Percentiles rank a stretch among this genome's conserved stretches.
Evolutionary conservation across 768 basidiomycete species (phyloP).

Genomic region (Tulasnella sp.): DNA sequence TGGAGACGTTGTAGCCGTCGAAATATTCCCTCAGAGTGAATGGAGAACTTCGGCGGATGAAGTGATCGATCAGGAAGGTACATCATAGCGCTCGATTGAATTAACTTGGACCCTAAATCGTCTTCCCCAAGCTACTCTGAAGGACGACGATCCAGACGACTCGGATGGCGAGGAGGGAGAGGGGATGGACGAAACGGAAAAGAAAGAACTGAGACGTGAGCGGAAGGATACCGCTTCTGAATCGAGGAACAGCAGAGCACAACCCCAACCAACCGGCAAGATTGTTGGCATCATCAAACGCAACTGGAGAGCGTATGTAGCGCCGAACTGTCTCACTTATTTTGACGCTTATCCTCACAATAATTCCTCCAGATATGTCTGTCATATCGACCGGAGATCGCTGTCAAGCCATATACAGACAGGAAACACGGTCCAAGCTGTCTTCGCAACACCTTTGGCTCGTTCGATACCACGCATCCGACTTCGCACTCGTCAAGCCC

Average conservation of each 20-base stretch:
- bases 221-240: conserved; percentile 28
- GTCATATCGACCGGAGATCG: conserved; percentile 87
- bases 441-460: conserved; percentile 91
- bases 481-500: conserved; percentile 89
- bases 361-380: conserved; percentile 64
- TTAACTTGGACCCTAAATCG: background rate
- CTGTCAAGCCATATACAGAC: conserved; percentile 69
- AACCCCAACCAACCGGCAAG: conserved; percentile 76
- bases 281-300: conserved; percentile 90
- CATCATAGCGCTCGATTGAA: conserved; percentile 24
- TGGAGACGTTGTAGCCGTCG: conserved; percentile 86
- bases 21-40: conserved; percentile 75
- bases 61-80: conserved; percentile 89
- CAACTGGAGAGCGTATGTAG: conserved; percentile 84
- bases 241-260: conserved; percentile 28
- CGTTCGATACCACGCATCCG: conserved; percentile 88
- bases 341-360: background rate
- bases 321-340: background rate
- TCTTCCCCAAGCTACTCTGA: conserved; percentile 54
- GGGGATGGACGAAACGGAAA: conserved; percentile 40
- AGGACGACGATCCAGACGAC: conserved; percentile 80
- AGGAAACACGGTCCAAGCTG: conserved; percentile 78
- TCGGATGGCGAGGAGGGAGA: conserved; percentile 41
- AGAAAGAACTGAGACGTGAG: conserved; percentile 32
- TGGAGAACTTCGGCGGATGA: conserved; percentile 92